Evolutionary conservation across 345 rosid species (phyloP).

Genomic region (Corchorus olitorius): DNA sequence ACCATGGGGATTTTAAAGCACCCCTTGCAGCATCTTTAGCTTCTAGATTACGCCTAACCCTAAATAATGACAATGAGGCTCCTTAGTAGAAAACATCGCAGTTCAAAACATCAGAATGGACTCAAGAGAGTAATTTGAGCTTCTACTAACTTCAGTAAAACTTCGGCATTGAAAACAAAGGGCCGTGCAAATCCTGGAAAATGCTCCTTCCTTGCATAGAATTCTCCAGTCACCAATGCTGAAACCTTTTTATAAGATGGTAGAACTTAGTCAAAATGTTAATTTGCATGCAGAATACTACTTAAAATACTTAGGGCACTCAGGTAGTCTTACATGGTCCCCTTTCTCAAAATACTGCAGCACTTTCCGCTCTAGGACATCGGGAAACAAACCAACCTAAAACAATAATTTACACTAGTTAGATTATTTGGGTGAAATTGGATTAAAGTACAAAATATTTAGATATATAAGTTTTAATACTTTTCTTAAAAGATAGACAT

Average conservation of each 20-base stretch:
- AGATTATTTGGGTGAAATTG: slow-evolving; percentile 2
- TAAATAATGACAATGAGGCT: slow-evolving; percentile 24
- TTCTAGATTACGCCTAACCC: slow-evolving; percentile 70
- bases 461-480: slow-evolving; percentile 34
- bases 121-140: neutral
- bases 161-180: slow-evolving; percentile 71
- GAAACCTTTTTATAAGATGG: slow-evolving; percentile 59
- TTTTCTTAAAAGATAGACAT: slow-evolving; percentile 65
- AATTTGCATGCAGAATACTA: slow-evolving; percentile 17
- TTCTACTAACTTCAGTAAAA: slow-evolving; percentile 67
- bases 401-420: slow-evolving; percentile 21
- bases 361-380: slow-evolving; percentile 78
- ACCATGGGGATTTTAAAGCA: slow-evolving; percentile 90
- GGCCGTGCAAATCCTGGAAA: slow-evolving; percentile 90
- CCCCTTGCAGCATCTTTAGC: slow-evolving; percentile 96
- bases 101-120: slow-evolving; percentile 9
- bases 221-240: slow-evolving; percentile 89
- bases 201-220: slow-evolving; percentile 67
- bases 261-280: slow-evolving; percentile 20
- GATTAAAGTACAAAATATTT: slow-evolving; percentile 16
- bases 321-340: slow-evolving; percentile 58
- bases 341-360: slow-evolving; percentile 67
- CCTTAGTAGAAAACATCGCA: neutral
- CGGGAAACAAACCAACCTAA: slow-evolving; percentile 89
- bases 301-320: slow-evolving; percentile 3